Evolutionary conservation across 2,329 filamentous ascomycete species (phyloP).

Genomic region (Purpureocillium lavendulum): DNA sequence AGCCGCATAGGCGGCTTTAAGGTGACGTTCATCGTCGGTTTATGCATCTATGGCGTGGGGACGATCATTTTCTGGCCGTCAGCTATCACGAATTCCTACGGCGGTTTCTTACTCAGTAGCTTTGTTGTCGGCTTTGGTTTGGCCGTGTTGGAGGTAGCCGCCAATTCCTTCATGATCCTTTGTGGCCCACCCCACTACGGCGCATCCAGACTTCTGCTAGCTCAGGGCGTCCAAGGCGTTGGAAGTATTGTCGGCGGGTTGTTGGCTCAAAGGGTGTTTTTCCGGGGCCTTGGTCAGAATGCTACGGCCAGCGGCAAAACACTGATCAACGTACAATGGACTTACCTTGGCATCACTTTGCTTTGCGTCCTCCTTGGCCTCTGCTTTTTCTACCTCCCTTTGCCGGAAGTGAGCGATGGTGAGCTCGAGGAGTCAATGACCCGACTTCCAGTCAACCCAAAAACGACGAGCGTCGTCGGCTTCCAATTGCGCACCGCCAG

Average conservation of each 20-base stretch:
- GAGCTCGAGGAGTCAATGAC: constrained; percentile 42
- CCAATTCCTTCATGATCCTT: constrained; percentile 65
- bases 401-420: constrained; percentile 52
- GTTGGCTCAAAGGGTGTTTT: constrained; percentile 67
- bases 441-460: constrained; percentile 40
- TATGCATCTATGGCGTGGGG: constrained; percentile 65
- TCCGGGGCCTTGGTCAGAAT: constrained; percentile 43
- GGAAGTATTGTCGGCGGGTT: constrained; percentile 63
- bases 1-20: constrained; percentile 66
- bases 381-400: constrained; percentile 60
- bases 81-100: constrained; percentile 64
- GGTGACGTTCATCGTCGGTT: constrained; percentile 68
- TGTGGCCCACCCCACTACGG: constrained; percentile 67
- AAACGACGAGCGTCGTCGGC: constrained; percentile 38
- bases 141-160: constrained; percentile 69
- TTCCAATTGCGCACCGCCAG: constrained; percentile 46
- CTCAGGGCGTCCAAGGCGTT: constrained; percentile 67
- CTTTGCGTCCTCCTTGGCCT: constrained; percentile 64
- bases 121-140: constrained; percentile 73
- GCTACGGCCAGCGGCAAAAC: constrained; percentile 27
- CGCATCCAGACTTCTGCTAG: constrained; percentile 66
- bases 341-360: constrained; percentile 71
- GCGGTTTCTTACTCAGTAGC: constrained; percentile 66
- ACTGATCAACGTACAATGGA: constrained; percentile 73
- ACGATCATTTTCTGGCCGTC: constrained; percentile 83